Base-by-base conservation (phyloP, 495 filamentous ascomycete genomes). In the Xylaria intraflava region DNA sequence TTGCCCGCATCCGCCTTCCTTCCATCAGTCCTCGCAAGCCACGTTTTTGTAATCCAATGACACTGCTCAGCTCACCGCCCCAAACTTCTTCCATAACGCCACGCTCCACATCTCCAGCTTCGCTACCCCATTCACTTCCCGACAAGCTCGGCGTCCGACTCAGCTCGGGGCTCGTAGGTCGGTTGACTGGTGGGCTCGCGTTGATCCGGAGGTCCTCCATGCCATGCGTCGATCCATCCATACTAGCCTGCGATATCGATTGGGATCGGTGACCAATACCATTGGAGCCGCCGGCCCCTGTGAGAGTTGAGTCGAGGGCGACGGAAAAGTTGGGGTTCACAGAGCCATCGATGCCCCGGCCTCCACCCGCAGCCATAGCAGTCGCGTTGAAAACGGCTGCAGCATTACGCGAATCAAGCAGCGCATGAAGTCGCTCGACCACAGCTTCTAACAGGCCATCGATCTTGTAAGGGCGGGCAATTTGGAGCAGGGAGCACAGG, bases 311-410 rank as follows among this genome's bases (percentile, higher is more conserved):
- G 8, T 66, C 60, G 26, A 33, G 26, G 14, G 46, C 39, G 26
- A 65, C 66, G 60, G 72, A 75, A 53, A 71, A 63, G 73, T 78
- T 78, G 22, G 72, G 73, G 55, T 76, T 76, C 17, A 76, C 62
- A 14, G 64, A 62, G 19, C 75, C 75, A 56, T 78, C 75, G 50
- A 78, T 86, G 48, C 86, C 87, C 1, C 88, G 77, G 1, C 94
- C 93, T 23, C 92, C 90, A 1, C 94, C 93, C 7, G 94, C 94
- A 2, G 92, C 94, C 93, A 97, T 97, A 43, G 93, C 93, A 0
- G 92, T 90, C 0, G 94, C 93, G 58, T 98, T 98, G 79, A 97
- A 98, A 12, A 97, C 89, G 14, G 94, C 93, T 0, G 93, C 94
- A 0, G 93, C 91, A 63, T 97, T 98, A 44, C 90, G 79, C 11